Conservation (phyloP, 345 rosid species). For the Zanthoxylum bungeanum region DNA sequence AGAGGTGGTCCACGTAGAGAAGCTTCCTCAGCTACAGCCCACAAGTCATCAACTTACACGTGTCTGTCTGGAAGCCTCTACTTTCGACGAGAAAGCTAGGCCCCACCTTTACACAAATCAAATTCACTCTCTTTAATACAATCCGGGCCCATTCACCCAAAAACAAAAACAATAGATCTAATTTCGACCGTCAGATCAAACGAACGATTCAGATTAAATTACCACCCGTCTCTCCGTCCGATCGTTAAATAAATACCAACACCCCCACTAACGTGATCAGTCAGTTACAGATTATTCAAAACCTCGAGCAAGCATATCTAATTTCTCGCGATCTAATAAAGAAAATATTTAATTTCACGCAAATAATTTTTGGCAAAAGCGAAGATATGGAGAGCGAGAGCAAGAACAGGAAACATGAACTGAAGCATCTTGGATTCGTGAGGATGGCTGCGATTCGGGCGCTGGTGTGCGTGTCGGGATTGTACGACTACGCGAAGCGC, state of each 20-base stretch:
- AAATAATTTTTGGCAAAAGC: too few species aligned
- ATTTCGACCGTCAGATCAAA: slow-evolving; percentile 36
- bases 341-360: too few species aligned
- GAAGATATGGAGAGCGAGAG: slow-evolving; percentile 43
- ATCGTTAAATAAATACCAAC: background rate
- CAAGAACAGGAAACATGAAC: slow-evolving; percentile 34
- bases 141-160: slow-evolving; percentile 15
- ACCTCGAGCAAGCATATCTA: background rate
- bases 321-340: background rate
- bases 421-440: slow-evolving; percentile 71
- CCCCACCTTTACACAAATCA: too few species aligned
- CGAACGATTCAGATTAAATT: slow-evolving; percentile 14
- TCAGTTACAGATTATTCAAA: too few species aligned
- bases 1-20: too few species aligned
- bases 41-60: slow-evolving; percentile 33
- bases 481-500: slow-evolving; percentile 70
- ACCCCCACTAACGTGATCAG: too few species aligned
- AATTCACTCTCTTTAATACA: too few species aligned
- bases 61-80: slow-evolving; percentile 41
- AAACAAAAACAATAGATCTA: too few species aligned
- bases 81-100: slow-evolving; percentile 17
- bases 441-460: slow-evolving; percentile 56
- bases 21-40: background rate
- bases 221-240: background rate
- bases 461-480: slow-evolving; percentile 43